Percentiles rank a stretch among this genome's conserved stretches.
phyloP scores from a whole-genome alignment of 2,329 filamentous ascomycete species.

The Penicillium griseofulvum region DNA sequence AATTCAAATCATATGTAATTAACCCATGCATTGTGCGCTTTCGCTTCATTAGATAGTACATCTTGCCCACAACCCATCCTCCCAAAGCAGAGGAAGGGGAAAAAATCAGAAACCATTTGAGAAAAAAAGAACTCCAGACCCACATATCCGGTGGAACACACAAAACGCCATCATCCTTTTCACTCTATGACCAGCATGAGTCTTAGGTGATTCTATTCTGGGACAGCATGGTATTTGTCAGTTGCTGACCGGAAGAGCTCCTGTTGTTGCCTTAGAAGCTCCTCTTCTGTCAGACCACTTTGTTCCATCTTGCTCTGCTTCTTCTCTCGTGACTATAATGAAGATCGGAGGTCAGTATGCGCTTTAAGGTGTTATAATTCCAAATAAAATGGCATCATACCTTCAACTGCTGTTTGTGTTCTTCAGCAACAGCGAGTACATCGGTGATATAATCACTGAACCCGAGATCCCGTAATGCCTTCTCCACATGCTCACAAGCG shows the following conservation, averaged over 20 bases:
- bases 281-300: conserved; percentile 86
- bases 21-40: conserved; percentile 4
- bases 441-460: conserved; percentile 90
- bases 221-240: conserved; percentile 63
- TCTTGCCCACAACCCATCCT: not conserved
- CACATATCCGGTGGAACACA: conserved; percentile 10
- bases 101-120: conserved; percentile 5
- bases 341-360: conserved; percentile 15
- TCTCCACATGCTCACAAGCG: conserved; percentile 94
- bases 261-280: conserved; percentile 83
- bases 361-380: not conserved
- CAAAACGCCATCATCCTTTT: conserved; percentile 26
- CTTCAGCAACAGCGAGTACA: conserved; percentile 79
- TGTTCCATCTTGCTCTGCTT: conserved; percentile 96
- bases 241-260: conserved; percentile 84
- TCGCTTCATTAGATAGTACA: conserved; percentile 11
- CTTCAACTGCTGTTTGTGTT: conserved; percentile 92
- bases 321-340: conserved; percentile 78
- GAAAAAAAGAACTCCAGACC: conserved; percentile 15
- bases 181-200: conserved; percentile 36
- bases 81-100: not conserved
- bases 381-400: conserved; percentile 50
- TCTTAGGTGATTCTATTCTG: conserved; percentile 30
- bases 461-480: conserved; percentile 85
- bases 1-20: conserved; percentile 7